A percentile compares a stretch with the other conserved stretches of the same genome.
phyloP scores from a whole-genome alignment of 176 grass and related monocot genomes.

The Aegilops sharonensis region DNA sequence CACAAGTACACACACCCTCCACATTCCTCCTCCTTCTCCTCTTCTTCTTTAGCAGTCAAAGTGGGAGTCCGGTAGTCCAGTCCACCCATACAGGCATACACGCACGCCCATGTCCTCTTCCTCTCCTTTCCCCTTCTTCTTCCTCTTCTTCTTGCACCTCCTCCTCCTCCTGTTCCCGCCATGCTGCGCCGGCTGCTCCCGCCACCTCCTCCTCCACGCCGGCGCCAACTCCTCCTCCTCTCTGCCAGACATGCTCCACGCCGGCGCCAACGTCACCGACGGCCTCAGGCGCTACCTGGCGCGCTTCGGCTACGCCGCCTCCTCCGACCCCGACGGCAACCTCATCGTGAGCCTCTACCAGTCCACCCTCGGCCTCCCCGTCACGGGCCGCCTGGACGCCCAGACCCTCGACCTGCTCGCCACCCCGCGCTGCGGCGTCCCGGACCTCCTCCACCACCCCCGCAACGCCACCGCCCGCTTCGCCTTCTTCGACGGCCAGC shows the following conservation, averaged over 20 bases:
- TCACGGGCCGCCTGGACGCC: not conserved
- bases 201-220: not conserved
- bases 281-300: constrained; percentile 19
- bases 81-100: not conserved
- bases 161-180: not conserved
- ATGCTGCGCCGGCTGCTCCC: not conserved
- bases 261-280: not conserved
- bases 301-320: constrained; percentile 1
- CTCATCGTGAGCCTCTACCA: not conserved
- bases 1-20: not conserved
- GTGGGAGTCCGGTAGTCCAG: not conserved
- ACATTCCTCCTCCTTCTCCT: not conserved
- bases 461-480: no score
- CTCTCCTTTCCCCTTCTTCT: not conserved
- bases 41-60: not conserved
- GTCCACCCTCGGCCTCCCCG: constrained; percentile 11
- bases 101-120: constrained; percentile 15
- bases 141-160: not conserved
- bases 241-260: not conserved
- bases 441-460: not conserved
- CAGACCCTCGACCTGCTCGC: not conserved
- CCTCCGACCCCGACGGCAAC: not conserved
- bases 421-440: constrained; percentile 19
- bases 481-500: no score
- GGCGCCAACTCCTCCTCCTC: not conserved